Base-by-base conservation (phyloP, 495 filamentous ascomycete species). In the Lophium mytilinum region DNA sequence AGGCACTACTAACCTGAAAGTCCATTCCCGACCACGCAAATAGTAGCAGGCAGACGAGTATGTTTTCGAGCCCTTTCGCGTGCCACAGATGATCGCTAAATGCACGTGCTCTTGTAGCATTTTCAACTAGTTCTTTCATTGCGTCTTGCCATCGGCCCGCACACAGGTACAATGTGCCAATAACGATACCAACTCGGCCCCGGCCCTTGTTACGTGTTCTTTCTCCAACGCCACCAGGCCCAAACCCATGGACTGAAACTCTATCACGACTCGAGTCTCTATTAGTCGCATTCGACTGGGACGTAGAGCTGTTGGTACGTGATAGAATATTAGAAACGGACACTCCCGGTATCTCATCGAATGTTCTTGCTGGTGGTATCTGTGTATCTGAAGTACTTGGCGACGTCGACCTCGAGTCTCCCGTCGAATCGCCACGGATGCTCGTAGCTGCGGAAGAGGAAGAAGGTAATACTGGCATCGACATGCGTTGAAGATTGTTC, bases 1-100 rank as follows among this genome's bases (percentile, higher is more conserved):
- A 61, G 58, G 17, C 3, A 17, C 14, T 9, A 63, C 74, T 60
- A 69, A 96, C 85, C 70, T 88, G 83, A 70, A 96, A 98, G 68
- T 95, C 88, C 67, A 90, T 77, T 12, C 86, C 87, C 46, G 84
- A 79, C 86, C 90, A 94, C 51, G 84, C 87, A 48, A 94, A 81
- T 73, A 97, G 82, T 33, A 97, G 62, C 57, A 96, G 77, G 67
- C 83, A 85, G 46, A 95, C 79, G 12, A 90, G 72, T 60, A 93
- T 86, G 9, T 88, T 84, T 65, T 97, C 93, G 34, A 97, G 78
- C 3, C 88, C 90, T 72, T 97, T 99, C 11, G 86, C 93, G 76
- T 97, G 89, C 93, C 93, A 99, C 8, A 96, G 68, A 74, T 95
- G 88, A 70, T 97, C 93, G 68, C 87, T 91, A 61, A 84, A 82